These are phyloP conservation scores for Vanrija sp. DNA, from an alignment of 1,284 basidiomycete species.

Conservation along the genomic window DNA sequence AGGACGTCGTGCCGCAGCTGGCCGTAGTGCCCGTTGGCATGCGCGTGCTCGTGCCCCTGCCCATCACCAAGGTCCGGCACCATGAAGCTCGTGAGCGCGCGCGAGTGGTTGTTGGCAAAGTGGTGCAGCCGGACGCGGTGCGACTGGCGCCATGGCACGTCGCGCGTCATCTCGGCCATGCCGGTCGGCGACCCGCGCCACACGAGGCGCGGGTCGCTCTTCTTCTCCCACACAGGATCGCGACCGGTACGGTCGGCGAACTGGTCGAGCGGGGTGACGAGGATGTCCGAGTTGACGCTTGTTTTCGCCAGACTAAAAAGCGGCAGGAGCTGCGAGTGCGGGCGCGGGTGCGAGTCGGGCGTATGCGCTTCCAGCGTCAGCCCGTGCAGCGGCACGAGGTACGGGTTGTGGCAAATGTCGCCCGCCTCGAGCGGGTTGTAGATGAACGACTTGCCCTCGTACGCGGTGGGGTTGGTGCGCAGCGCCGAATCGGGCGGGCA, in stretches of 20 bases:
- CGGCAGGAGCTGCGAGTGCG: constrained; percentile 44
- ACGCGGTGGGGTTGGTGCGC: constrained; percentile 19
- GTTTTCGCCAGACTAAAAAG: constrained; percentile 49
- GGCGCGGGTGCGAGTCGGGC: constrained; percentile 39
- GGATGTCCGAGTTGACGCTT: constrained; percentile 51
- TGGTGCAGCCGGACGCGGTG: constrained; percentile 51
- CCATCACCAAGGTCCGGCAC: constrained; percentile 25
- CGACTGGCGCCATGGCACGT: constrained; percentile 47
- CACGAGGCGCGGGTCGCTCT: constrained; percentile 45
- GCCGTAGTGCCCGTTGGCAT: not conserved
- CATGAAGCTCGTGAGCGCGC: constrained; percentile 18
- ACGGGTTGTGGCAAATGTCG: constrained; percentile 47
- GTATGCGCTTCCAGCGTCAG: constrained; percentile 45
- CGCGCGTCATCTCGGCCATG: constrained; percentile 48
- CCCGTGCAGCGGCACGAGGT: constrained; percentile 44
- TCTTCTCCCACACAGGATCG: constrained; percentile 51
- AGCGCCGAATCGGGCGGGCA: constrained; percentile 43
- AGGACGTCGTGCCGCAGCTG: not conserved
- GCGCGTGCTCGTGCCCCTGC: too few relatives aligned
- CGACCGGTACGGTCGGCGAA: constrained; percentile 42
- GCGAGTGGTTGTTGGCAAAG: constrained; percentile 42
- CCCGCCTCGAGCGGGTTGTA: constrained; percentile 42
- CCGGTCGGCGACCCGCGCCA: constrained; percentile 53
- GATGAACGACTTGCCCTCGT: constrained; percentile 36
- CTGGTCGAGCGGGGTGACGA: constrained; percentile 53